Percentiles rank a stretch among this genome's conserved stretches.
Conservation (phyloP, 192 early-diverging fungal genomes). For the Backusella mclennaniae region DNA sequence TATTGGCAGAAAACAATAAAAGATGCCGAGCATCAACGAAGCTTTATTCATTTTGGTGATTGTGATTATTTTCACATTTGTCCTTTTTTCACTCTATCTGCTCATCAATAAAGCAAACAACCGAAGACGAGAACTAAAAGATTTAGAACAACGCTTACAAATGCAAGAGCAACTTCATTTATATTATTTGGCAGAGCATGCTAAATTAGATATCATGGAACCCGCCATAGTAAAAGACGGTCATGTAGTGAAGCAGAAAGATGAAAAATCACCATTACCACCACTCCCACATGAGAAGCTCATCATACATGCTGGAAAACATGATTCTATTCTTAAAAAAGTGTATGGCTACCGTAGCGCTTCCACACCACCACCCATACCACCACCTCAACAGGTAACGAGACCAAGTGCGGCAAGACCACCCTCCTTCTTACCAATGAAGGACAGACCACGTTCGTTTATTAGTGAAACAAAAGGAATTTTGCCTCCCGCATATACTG, state of each 20-base stretch:
- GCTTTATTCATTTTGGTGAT: slow-evolving; percentile 6
- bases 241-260: neutral
- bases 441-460: neutral
- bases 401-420: slow-evolving; percentile 10
- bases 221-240: neutral
- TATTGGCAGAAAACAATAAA: neutral
- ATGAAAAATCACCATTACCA: neutral
- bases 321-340: slow-evolving; percentile 6
- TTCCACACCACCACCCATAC: neutral
- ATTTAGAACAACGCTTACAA: neutral
- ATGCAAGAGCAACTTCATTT: neutral
- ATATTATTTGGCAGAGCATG: neutral
- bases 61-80: slow-evolving; percentile 6
- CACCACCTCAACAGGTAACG: neutral
- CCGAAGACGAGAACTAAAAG: slow-evolving; percentile 5
- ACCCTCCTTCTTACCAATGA: slow-evolving; percentile 16
- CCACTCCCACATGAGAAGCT: neutral
- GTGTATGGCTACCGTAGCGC: slow-evolving; percentile 4
- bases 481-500: neutral
- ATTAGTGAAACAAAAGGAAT: neutral
- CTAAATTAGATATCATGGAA: neutral
- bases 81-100: neutral
- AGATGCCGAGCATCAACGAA: slow-evolving; percentile 12
- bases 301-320: neutral
- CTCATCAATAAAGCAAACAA: slow-evolving; percentile 5